Evolutionary conservation across 768 basidiomycete species (phyloP), one percentile per base, ranked within the genome.

Genomic region (Mycena galericulata): DNA sequence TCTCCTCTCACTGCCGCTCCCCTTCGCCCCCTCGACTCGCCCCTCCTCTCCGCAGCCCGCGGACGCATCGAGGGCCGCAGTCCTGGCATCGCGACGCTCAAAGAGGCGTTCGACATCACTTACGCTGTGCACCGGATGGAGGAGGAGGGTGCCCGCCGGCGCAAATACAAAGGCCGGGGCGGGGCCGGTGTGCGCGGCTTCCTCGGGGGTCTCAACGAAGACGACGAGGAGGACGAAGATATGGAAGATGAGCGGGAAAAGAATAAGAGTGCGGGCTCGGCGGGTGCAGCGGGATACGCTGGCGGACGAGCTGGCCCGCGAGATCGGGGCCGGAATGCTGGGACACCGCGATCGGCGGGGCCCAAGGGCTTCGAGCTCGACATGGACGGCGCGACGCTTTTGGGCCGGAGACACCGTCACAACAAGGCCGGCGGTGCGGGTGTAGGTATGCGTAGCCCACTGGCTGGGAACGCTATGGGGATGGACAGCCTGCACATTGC

Each of bases 61-160:
- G 90, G 92, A 15, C 86, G 89, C 22, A 85, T 85, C 30, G 93
- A 94, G 69, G 92, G 91, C 8, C 91, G 95, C 45, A 98, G 97
- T 56, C 98, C 98, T 3, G 97, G 98, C 26, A 77, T 99, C 29
- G 92, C 95, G 0, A 90, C 93, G 0, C 89, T 99, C 78, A 99
- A 98, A 76, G 98, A 99, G 77, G 97, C 98, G 4, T 99, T 99
- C 80, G 98, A 99, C 78, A 92, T 99, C 75, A 97, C 98, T 2
- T 98, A 98, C 79, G 97, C 98, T 4, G 98, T 99, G 0, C 98
- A 99, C 79, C 91, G 97, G 20, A 99, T 99, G 97, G 97, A 98
- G 78, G 98, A 99, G 79, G 98, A 99, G 80, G 97, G 96, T 17
- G 94, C 93, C 0, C 87, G 94, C 61, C 84, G 95, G 56, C 87